Base-by-base conservation (phyloP, 2,329 filamentous ascomycete species). In the Myriosclerotinia scirpicola region DNA sequence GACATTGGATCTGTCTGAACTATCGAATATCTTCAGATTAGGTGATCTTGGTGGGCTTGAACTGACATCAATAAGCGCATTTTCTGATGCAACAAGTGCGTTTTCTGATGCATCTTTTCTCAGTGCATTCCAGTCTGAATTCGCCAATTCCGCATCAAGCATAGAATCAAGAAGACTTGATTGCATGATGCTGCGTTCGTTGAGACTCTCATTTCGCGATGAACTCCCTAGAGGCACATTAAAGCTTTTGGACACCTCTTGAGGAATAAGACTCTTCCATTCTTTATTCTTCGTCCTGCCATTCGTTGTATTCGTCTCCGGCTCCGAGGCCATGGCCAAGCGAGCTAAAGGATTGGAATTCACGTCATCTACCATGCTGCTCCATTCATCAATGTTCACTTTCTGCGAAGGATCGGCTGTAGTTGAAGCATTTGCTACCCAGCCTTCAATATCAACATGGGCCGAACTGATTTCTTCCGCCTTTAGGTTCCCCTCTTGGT, bases 141-240 rank as follows among this genome's bases (percentile, higher is more conserved):
- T 61, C 9, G 14, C 22, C 3, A 61, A 17, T 40, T 61, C 58
- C 11, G 58, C n/a, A 34, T 61, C 58, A 61, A 61, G 14, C 14
- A 2, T 44, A 50, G 58, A 61, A 50, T 61, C 58, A 61, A 61
- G 58, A 61, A 61, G 58, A 12, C 44, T 50, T 26, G 58, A 52
- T 15, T 61, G 58, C 34, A 26, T 22, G 6, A 22, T 22, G 7
- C 17, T 26, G 3, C 8, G 1, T 7, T 26, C 15, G 5, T 2
- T 14, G 6, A 15, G 20, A 5, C 46, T 14, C 9, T 12, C 15
- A 26, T 40, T 12, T 22, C 2, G 34, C 14, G n/a, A 26, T 38
- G 30, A 22, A 20, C 5, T 14, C n/a, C 44, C 58, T 61, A 50
- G 8, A 50, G 14, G 7, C 5, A 38, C 26, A 12, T 11, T 11